Evolutionary conservation across 768 basidiomycete species (phyloP).

Genomic region (Gloeostereum incarnatum): DNA sequence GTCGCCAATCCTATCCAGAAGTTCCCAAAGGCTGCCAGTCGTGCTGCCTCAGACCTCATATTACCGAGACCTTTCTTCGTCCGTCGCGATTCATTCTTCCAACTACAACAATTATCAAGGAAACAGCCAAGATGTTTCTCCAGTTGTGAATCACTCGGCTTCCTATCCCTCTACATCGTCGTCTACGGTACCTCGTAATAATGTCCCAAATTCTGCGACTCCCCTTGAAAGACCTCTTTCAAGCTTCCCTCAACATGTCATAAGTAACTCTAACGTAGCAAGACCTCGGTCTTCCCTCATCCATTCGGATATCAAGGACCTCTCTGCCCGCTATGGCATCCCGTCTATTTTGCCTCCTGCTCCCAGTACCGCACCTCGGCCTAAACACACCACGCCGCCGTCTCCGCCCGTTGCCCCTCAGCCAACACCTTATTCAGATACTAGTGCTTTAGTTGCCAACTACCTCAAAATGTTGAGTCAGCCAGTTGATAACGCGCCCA

Average conservation of each 20-base stretch:
- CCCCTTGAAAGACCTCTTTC: constrained; percentile 51
- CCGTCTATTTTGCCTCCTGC: constrained; percentile 62
- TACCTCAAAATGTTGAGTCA: no score
- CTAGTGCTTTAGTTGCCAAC: constrained; percentile 59
- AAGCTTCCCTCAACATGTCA: constrained; percentile 33
- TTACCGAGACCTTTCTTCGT: constrained; percentile 18
- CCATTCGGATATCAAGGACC: constrained; percentile 55
- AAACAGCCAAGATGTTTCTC: constrained; percentile 37
- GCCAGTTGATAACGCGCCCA: no score
- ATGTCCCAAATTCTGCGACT: constrained; percentile 20
- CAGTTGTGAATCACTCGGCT: constrained; percentile 39
- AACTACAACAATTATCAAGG: constrained; percentile 20
- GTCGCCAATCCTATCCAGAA: no score
- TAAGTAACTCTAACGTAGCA: constrained; percentile 42
- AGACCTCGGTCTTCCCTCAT: constrained; percentile 63
- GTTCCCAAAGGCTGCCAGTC: constrained; percentile 42
- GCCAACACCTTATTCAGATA: constrained; percentile 39
- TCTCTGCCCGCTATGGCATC: constrained; percentile 74
- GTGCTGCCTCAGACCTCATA: constrained; percentile 32
- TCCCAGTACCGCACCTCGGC: constrained; percentile 45
- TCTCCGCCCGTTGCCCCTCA: no score
- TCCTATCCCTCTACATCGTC: no score
- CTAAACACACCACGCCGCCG: constrained; percentile 19
- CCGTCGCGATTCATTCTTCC: constrained; percentile 44
- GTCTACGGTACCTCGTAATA: constrained; percentile 29